Conservation (phyloP, 2,329 filamentous ascomycete species). For the Pseudocercospora cruenta region DNA sequence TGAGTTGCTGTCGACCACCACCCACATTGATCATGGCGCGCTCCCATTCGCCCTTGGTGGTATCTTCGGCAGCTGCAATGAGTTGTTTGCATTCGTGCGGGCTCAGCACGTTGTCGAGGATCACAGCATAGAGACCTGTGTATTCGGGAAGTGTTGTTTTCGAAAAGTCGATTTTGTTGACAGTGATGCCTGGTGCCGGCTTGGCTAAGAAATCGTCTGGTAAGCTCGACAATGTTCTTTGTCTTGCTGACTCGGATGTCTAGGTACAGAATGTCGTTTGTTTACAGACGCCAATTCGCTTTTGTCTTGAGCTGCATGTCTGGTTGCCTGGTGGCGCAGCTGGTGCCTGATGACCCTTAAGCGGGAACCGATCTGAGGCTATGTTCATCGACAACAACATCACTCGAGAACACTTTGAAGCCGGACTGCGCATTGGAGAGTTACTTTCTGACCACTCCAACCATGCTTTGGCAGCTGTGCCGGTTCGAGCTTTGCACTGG, state of each 20-base stretch:
- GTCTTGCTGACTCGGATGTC: not conserved
- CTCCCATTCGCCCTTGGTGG: slow-evolving; percentile 59
- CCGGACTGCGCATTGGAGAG: too few species aligned
- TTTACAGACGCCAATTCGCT: not conserved
- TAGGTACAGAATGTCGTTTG: not conserved
- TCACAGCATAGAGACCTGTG: slow-evolving; percentile 58
- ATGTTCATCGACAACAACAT: not conserved
- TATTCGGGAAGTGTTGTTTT: slow-evolving; percentile 57
- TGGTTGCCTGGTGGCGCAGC: not conserved
- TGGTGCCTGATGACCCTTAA: not conserved
- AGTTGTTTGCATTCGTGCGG: slow-evolving; percentile 66
- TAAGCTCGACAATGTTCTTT: slow-evolving; percentile 25
- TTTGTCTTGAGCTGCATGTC: not conserved
- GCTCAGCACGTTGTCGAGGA: slow-evolving; percentile 67
- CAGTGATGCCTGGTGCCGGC: slow-evolving; percentile 51
- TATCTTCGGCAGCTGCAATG: slow-evolving; percentile 55
- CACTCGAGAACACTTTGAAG: too few species aligned
- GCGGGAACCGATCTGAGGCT: not conserved
- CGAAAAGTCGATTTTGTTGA: slow-evolving; percentile 59
- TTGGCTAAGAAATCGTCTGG: slow-evolving; percentile 54
- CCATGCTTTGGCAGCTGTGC: too few species aligned
- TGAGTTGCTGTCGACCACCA: slow-evolving; percentile 60
- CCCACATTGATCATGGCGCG: slow-evolving; percentile 72
- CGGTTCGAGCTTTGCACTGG: too few species aligned
- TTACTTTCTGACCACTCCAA: too few species aligned